Conservation (phyloP, 2,329 filamentous ascomycete species). For the Achaetomium macrosporum region DNA sequence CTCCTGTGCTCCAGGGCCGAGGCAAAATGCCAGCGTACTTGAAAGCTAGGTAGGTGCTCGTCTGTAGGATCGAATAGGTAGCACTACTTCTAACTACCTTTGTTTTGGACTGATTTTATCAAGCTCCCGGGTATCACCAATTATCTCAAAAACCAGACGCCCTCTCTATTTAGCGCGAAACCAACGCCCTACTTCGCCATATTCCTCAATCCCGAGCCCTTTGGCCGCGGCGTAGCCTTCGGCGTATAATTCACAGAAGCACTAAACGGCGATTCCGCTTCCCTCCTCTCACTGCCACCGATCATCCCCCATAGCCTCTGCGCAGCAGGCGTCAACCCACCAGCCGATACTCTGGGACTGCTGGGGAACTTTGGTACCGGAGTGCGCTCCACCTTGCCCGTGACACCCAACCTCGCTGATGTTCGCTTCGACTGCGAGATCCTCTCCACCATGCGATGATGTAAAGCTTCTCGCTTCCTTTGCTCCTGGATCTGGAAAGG, state of each 20-base stretch:
- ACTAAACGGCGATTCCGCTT: conserved; percentile 35
- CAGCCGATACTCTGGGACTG: conserved; percentile 50
- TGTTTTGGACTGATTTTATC: not conserved
- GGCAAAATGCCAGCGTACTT: no score
- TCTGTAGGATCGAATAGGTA: no score
- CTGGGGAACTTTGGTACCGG: conserved; percentile 67
- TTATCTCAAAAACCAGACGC: not conserved
- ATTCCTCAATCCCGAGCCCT: conserved; percentile 32
- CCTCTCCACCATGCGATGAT: conserved; percentile 80
- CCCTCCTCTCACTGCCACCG: conserved; percentile 34
- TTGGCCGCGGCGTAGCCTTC: conserved; percentile 36
- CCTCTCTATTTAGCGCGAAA: not conserved
- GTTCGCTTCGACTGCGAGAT: conserved; percentile 67
- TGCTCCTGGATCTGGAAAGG: conserved; percentile 76
- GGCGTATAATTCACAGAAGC: conserved; percentile 24
- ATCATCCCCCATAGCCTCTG: conserved; percentile 62
- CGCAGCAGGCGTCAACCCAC: conserved; percentile 65
- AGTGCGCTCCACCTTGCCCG: conserved; percentile 52
- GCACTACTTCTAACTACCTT: not conserved
- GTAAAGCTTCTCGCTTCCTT: conserved; percentile 71
- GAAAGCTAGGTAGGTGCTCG: no score
- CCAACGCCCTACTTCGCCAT: conserved; percentile 23
- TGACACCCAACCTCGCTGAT: conserved; percentile 52
- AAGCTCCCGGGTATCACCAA: conserved; percentile 5
- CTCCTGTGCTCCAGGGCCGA: not conserved